Evolutionary conservation across 495 filamentous ascomycete species (phyloP), one percentile per base, ranked within the genome.

Genomic region (Hypoxylon rickii): DNA sequence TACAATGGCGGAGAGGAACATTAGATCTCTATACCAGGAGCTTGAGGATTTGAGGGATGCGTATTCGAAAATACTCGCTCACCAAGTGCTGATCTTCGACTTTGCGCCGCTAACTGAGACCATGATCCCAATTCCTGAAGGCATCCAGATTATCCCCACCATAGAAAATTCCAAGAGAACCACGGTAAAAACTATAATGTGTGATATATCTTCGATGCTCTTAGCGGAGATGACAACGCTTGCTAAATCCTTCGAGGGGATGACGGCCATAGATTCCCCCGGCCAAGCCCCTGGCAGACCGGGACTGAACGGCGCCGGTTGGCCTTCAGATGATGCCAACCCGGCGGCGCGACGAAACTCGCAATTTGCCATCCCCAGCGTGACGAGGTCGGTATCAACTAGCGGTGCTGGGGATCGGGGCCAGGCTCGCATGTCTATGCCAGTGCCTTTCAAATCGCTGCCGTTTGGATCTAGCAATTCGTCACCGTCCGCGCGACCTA

Each of bases 101-200:
- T 84, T 84, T 69, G 73, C 76, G 45, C 66, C 73, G 32, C 55
- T 69, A 21, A 58, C 56, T 32, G 71, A 78, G 31, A 68, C 71
- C 55, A 65, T 75, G 11, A 60, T 79, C 48, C 69, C 71, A 36
- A 68, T 88, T 16, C 82, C 80, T 32, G 75, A 86, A 59, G 83
- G 80, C 32, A 78, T 95, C 24, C 75, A 89, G 29, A 79, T 85
- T 43, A 83, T 98, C 12, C 92, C 91, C n/a, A 80, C 85, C 0
- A 76, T 77, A 13, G 79, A 86, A 49, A 77, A 83, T 15, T 89
- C 84, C 26, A 89, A 85, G 67, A 81, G 84, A 37, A 95, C 90
- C n/a, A 96, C 89, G 3, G 92, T 96, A 77, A 96, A 94, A 70
- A 96, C 90, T 2, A 83, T 96, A 56, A 86, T 97, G 79, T 96